Conservation (phyloP, 495 filamentous ascomycete species). For the Trichoderma erinaceum region DNA sequence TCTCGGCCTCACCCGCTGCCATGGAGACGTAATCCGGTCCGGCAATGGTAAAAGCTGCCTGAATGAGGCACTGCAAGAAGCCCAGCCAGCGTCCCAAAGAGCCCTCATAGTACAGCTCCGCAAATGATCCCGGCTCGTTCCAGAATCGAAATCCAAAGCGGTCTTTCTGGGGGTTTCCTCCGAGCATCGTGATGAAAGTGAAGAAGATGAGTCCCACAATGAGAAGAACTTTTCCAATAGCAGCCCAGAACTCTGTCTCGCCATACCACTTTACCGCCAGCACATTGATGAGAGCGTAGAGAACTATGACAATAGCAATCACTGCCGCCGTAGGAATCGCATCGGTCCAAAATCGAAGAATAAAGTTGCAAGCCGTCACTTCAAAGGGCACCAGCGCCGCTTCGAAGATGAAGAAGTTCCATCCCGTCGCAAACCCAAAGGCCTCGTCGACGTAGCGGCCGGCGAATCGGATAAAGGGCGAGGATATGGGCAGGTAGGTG, state of each 20-base stretch:
- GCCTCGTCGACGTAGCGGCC: slow-evolving; percentile 72
- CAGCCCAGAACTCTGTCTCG: slow-evolving; percentile 54
- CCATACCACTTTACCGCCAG: slow-evolving; percentile 60
- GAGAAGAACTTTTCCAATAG: slow-evolving; percentile 60
- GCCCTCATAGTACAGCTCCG: slow-evolving; percentile 52
- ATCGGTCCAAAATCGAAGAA: slow-evolving; percentile 64
- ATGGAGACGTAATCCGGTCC: slow-evolving; percentile 77
- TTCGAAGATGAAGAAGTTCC: slow-evolving; percentile 70
- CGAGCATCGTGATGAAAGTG: slow-evolving; percentile 70
- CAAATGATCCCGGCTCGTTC: slow-evolving; percentile 65
- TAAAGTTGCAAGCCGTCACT: slow-evolving; percentile 60
- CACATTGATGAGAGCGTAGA: slow-evolving; percentile 52
- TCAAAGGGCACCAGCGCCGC: slow-evolving; percentile 66
- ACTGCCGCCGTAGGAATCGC: slow-evolving; percentile 58
- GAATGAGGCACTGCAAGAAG: slow-evolving; percentile 63
- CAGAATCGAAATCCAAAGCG: slow-evolving; percentile 73
- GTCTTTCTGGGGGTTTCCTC: slow-evolving; percentile 62
- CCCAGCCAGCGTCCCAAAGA: slow-evolving; percentile 62
- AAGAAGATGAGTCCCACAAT: slow-evolving; percentile 62
- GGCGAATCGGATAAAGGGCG: slow-evolving; percentile 77
- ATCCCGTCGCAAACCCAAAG: slow-evolving; percentile 62
- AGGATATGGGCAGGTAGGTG: slow-evolving; percentile 72
- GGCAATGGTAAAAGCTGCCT: slow-evolving; percentile 76
- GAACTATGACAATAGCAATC: slow-evolving; percentile 52
- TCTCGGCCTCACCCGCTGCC: slow-evolving; percentile 69